phyloP scores from a whole-genome alignment of 2,329 filamentous ascomycete species.

The Sclerotinia minor region DNA sequence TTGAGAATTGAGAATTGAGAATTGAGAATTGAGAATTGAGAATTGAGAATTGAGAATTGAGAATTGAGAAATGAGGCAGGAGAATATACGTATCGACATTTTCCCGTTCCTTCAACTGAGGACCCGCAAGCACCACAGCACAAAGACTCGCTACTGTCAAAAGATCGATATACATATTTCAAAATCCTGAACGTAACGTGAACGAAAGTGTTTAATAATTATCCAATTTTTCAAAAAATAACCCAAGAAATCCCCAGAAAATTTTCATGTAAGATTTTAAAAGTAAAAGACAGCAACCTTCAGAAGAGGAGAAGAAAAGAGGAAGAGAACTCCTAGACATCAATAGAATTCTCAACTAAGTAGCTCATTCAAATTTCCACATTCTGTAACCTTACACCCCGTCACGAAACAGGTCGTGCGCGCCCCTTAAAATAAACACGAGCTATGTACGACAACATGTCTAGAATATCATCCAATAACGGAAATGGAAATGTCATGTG shows the following conservation, averaged over 20 bases:
- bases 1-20: neutral
- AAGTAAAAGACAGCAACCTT: neutral
- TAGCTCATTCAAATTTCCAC: conserved; percentile 1
- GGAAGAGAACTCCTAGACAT: neutral
- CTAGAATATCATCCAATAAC: neutral
- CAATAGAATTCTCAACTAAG: neutral
- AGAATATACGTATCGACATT: conserved; percentile 8
- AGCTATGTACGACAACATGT: neutral
- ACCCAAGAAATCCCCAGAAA: too few relatives aligned
- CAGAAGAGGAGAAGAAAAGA: neutral
- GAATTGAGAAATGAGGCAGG: neutral
- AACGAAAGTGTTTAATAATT: neutral
- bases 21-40: neutral
- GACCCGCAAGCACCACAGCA: conserved; percentile 12
- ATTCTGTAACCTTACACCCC: neutral
- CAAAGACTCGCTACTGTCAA: conserved; percentile 17
- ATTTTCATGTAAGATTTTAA: neutral
- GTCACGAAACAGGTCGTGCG: neutral
- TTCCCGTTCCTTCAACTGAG: neutral
- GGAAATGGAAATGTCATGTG: neutral
- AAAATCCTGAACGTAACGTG: neutral
- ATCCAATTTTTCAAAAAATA: neutral
- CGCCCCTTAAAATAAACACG: conserved; percentile 4
- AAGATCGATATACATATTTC: conserved; percentile 20
- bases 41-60: neutral